Evolutionary conservation across 345 rosid species (phyloP).

Genomic region (Camelina hispida): DNA sequence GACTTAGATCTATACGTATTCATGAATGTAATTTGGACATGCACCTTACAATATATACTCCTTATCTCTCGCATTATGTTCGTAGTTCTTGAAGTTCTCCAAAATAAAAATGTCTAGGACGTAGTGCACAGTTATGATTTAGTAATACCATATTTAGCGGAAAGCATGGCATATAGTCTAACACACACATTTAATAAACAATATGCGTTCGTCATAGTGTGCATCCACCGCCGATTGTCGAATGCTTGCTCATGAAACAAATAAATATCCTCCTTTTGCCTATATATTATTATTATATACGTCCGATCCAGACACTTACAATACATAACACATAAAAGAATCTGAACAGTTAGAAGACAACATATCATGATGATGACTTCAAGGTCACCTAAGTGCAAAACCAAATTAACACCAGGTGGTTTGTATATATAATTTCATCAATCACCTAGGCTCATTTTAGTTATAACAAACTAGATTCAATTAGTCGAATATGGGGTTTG

Average conservation of each 20-base stretch:
- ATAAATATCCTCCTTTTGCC: constrained; percentile 12
- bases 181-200: not conserved
- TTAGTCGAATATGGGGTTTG: not conserved
- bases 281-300: not conserved
- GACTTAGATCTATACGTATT: constrained; percentile 5
- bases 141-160: constrained; percentile 17
- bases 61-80: constrained; percentile 19
- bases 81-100: not conserved
- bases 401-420: not conserved
- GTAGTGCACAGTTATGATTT: constrained; percentile 7
- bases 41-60: not conserved
- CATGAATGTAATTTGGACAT: constrained; percentile 26
- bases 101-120: not conserved
- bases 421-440: not conserved
- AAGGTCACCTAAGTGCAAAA: constrained; percentile 5
- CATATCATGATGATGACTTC: not conserved
- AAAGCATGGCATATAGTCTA: not conserved
- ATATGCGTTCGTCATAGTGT: constrained; percentile 1
- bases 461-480: too few species aligned
- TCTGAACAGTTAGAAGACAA: constrained; percentile 2
- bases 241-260: constrained; percentile 14
- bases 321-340: not conserved
- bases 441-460: not conserved
- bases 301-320: not conserved
- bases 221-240: constrained; percentile 27